Conservation (phyloP, 495 filamentous ascomycete species). For the Tuber melanosporum region DNA sequence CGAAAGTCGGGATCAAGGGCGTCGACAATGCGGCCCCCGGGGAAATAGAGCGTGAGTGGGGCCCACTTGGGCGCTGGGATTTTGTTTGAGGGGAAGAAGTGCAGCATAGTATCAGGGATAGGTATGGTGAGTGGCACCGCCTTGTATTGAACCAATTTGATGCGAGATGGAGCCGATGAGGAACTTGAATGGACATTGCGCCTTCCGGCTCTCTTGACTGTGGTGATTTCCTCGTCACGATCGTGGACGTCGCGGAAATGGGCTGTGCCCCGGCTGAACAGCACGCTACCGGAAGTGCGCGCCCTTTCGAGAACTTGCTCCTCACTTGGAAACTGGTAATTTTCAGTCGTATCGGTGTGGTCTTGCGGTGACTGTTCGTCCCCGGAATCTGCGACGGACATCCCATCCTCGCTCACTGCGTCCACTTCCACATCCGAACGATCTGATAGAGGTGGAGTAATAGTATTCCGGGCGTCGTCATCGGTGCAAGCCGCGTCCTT, state of each 20-base stretch:
- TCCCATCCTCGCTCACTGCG: background rate
- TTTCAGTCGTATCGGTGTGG: background rate
- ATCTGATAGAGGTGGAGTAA: too few relatives aligned
- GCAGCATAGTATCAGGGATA: background rate
- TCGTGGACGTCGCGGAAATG: background rate
- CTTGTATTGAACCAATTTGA: background rate
- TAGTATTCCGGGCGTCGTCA: too few relatives aligned
- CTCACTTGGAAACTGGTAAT: background rate
- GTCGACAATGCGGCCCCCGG: background rate
- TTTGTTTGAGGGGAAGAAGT: background rate
- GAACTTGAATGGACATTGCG: background rate
- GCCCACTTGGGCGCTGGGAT: background rate
- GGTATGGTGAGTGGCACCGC: background rate
- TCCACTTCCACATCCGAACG: accelerated
- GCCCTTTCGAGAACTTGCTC: background rate
- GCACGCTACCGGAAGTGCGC: background rate
- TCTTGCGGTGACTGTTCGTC: background rate
- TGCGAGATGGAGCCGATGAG: background rate
- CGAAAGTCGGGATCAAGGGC: background rate
- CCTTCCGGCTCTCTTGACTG: background rate
- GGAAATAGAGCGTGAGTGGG: background rate
- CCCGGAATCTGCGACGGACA: background rate
- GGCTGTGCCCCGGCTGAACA: background rate
- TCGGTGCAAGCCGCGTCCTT: too few relatives aligned
- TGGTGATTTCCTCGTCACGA: background rate